These are phyloP conservation scores for Camelina hispida DNA, from an alignment of 345 rosid species.

Conservation along the genomic window DNA sequence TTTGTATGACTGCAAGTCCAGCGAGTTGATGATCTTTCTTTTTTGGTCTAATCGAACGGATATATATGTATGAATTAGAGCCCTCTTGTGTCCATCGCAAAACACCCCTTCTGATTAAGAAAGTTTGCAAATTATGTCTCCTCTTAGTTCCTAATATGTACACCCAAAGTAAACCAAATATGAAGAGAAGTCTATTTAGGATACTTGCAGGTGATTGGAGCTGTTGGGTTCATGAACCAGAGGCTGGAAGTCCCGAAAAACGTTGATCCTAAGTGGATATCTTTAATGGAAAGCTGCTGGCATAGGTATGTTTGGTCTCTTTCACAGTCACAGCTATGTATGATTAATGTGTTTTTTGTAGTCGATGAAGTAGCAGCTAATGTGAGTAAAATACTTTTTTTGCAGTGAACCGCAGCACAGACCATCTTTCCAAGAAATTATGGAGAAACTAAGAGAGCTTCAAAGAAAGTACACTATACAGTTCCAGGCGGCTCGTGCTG, in stretches of 20 bases:
- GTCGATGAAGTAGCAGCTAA: constrained; percentile 25
- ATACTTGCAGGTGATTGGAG: constrained; percentile 86
- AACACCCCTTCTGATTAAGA: neutral
- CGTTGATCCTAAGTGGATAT: constrained; percentile 80
- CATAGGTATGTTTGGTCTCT: constrained; percentile 53
- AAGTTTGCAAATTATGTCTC: neutral
- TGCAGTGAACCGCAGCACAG: constrained; percentile 78
- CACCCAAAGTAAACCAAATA: constrained; percentile 15
- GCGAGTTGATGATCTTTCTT: neutral
- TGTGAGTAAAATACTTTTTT: constrained; percentile 5
- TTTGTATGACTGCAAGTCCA: constrained; percentile 8
- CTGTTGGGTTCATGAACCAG: constrained; percentile 96
- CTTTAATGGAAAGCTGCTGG: constrained; percentile 92
- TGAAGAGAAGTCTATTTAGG: constrained; percentile 44
- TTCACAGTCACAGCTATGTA: neutral
- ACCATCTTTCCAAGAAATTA: constrained; percentile 85
- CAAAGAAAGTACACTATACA: constrained; percentile 71
- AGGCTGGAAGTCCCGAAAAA: constrained; percentile 81
- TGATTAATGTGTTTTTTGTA: neutral
- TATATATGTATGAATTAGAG: neutral
- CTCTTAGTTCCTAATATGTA: neutral
- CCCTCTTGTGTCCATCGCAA: neutral
- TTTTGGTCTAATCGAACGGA: neutral
- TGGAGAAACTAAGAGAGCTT: constrained; percentile 80
- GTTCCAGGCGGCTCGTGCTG: constrained; percentile 73